Conservation (phyloP, 148 eudicot genomes). For the Silene uniflora region DNA sequence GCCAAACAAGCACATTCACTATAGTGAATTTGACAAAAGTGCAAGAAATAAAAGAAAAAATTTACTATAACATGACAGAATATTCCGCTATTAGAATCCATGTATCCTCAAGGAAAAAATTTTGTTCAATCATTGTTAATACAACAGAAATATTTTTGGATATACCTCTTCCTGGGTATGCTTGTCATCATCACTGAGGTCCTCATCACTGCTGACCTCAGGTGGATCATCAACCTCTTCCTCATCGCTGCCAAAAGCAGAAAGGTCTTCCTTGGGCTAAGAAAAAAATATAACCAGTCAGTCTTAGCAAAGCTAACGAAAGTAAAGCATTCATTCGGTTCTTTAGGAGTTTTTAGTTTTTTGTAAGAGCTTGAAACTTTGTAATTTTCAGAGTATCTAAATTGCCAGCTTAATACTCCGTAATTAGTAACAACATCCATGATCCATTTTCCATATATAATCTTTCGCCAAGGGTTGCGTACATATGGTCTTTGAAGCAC, state of each 20-base stretch:
- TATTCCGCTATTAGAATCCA: no score
- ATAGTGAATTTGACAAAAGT: no score
- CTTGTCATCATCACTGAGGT: slow-evolving; percentile 51
- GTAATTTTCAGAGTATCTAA: background rate
- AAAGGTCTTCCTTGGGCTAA: slow-evolving; percentile 75
- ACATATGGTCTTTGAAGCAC: no score
- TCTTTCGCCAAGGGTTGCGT: no score
- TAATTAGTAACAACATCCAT: no score
- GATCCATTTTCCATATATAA: no score
- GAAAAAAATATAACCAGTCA: background rate
- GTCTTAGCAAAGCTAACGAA: background rate
- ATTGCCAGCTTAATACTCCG: background rate
- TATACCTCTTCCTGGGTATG: slow-evolving; percentile 76
- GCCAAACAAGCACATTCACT: no score
- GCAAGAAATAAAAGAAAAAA: no score
- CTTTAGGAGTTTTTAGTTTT: no score
- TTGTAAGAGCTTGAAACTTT: background rate
- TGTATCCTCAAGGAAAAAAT: background rate
- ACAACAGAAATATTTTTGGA: background rate
- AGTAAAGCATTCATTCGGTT: no score
- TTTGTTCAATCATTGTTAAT: background rate
- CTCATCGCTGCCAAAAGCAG: slow-evolving; percentile 90
- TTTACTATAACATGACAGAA: background rate
- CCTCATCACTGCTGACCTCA: slow-evolving; percentile 79
- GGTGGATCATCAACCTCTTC: slow-evolving; percentile 78